Conservation (phyloP, 2,329 filamentous ascomycete genomes). For the Bipolaris sorokiniana region DNA sequence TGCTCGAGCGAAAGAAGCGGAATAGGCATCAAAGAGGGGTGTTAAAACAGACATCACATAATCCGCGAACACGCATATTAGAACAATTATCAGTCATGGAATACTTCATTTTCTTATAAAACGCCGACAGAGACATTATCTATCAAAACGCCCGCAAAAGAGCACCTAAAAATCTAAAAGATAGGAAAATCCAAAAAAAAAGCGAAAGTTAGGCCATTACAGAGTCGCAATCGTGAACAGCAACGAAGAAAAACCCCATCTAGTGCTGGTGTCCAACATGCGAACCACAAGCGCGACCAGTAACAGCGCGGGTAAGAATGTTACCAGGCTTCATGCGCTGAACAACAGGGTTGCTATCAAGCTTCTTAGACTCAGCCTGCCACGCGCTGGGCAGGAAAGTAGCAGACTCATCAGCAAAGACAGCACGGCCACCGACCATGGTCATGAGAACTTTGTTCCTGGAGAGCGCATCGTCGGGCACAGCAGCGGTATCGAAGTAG, state of each 20-base stretch:
- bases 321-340: conserved; percentile 8
- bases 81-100: too few relatives aligned
- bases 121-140: too few relatives aligned
- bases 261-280: conserved; percentile 2
- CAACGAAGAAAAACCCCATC: not conserved
- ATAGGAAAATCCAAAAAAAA: too few relatives aligned
- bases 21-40: too few relatives aligned
- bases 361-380: conserved; percentile 5
- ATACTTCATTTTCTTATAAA: too few relatives aligned
- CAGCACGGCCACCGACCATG: conserved; percentile 8
- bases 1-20: too few relatives aligned
- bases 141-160: too few relatives aligned
- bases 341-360: conserved; percentile 2
- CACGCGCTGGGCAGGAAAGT: conserved; percentile 7
- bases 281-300: conserved; percentile 6
- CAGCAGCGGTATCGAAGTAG: conserved; percentile 4
- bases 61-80: too few relatives aligned
- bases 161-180: too few relatives aligned
- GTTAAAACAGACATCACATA: too few relatives aligned
- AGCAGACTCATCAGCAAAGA: conserved; percentile 4
- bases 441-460: conserved; percentile 7
- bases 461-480: conserved; percentile 2
- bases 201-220: too few relatives aligned
- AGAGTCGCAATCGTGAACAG: too few relatives aligned
- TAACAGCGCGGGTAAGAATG: conserved; percentile 5